These are phyloP conservation scores for Lagenidium giganteum DNA, from an alignment of 352 stramenopile species.

Conservation along the genomic window DNA sequence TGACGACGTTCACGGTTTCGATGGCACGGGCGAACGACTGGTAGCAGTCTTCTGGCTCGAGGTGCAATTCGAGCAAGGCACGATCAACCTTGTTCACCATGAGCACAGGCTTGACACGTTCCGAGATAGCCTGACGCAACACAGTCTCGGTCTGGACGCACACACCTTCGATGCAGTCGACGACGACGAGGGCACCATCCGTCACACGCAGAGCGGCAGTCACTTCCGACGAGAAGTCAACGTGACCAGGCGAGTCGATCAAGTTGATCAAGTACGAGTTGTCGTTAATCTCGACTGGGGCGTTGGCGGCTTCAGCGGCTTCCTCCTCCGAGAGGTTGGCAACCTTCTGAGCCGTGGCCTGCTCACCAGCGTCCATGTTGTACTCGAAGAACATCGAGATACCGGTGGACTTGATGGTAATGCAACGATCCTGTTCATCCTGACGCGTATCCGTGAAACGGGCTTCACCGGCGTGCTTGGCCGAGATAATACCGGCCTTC, in stretches of 20 bases:
- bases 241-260: constrained; percentile 99
- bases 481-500: constrained; percentile 99
- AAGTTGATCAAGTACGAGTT: constrained; percentile 99
- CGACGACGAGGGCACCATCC: constrained; percentile 98
- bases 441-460: constrained; percentile 99
- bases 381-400: constrained; percentile 99
- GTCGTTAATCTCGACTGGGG: constrained; percentile 90
- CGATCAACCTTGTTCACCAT: constrained; percentile 99
- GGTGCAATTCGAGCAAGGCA: constrained; percentile 97
- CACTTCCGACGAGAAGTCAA: constrained; percentile 99
- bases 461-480: constrained; percentile 97
- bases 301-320: constrained; percentile 20
- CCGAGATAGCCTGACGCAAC: constrained; percentile 96
- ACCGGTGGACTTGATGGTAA: constrained; percentile 99
- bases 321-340: constrained; percentile 49
- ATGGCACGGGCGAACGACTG: constrained; percentile 98
- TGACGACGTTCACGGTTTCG: constrained; percentile 99
- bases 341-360: constrained; percentile 59
- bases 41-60: constrained; percentile 99
- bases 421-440: constrained; percentile 99
- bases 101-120: constrained; percentile 97
- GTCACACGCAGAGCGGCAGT: constrained; percentile 98
- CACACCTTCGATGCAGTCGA: constrained; percentile 99
- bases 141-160: constrained; percentile 99
- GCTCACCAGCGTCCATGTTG: constrained; percentile 93